Base-by-base conservation (phyloP, 2,329 filamentous ascomycete species). In the Endocalyx cinctus region DNA sequence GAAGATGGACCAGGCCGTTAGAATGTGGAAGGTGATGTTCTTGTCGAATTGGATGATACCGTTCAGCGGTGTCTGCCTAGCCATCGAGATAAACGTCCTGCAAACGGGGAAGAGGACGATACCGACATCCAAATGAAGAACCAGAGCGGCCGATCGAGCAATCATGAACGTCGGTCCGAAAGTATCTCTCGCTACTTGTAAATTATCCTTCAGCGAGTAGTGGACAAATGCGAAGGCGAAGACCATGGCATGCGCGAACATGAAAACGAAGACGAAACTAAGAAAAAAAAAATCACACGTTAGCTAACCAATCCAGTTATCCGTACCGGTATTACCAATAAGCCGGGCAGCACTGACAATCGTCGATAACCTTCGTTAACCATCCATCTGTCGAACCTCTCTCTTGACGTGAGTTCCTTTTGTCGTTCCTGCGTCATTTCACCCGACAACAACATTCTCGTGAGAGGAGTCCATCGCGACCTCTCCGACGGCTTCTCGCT, bases 11-110 rank as follows among this genome's bases (percentile, higher is more conserved):
- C 85, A 92, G 5, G 84, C 86, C 17, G 84, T 85, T 30, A 74
- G 79, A 63, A 87, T 90, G 67, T 92, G 86, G 63, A 92, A 90
- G 27, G 84, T 86, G 58, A 89, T 88, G 64, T 89, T 88, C 70
- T 88, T 89, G 66, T 88, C 84, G 60, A 92, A 88, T 48, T 87
- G 86, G 46, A 94, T 83, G 54, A 92, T 86, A 47, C 86, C 84
- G 59, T 90, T 89, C 36, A 92, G 69, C 6, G 86, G 84, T 6
- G 86, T 92, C 55, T 87, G 83, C 42, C 86, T 77, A 33, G 82
- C 74, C 42, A 90, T 74, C 33, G 85, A 92, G 54, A 92, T 87
- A 48, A 92, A 74, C 10, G 85, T 92, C 38, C 86, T 76, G 67
- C 86, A 92, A 31, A 92, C 85, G 27, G 87, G 85, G 48, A 90